Conservation (phyloP, 2,329 filamentous ascomycete genomes). For the Aureobasidium sp. region DNA sequence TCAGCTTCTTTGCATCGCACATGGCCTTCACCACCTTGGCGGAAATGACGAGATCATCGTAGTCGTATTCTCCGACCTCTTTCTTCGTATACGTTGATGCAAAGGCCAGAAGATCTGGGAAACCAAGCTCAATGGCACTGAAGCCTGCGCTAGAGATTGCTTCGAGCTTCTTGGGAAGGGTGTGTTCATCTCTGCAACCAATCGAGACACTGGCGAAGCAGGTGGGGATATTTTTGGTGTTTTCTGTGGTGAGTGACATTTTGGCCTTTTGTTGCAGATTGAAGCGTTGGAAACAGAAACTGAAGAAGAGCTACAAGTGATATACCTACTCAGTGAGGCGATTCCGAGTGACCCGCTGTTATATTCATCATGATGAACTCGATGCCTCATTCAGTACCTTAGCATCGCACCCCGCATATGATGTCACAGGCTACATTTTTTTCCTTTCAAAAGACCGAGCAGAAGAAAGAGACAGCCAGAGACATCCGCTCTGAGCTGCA, state of each 20-base stretch:
- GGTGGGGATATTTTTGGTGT: constrained; percentile 36
- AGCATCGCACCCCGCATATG: neutral
- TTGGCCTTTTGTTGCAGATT: neutral
- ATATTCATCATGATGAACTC: neutral
- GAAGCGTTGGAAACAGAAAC: neutral
- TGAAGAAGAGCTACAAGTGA: neutral
- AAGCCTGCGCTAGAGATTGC: constrained; percentile 60
- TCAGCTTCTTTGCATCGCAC: constrained; percentile 46
- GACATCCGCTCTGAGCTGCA: neutral
- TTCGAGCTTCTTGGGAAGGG: constrained; percentile 51
- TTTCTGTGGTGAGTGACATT: constrained; percentile 29
- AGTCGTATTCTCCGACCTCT: constrained; percentile 50
- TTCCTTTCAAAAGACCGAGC: neutral
- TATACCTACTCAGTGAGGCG: neutral
- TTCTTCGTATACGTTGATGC: constrained; percentile 40
- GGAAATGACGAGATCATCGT: constrained; percentile 47
- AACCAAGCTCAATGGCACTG: constrained; percentile 62
- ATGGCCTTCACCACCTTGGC: constrained; percentile 47
- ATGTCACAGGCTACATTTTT: neutral
- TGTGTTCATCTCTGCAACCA: constrained; percentile 38
- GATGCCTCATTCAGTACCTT: neutral
- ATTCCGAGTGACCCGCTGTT: constrained; percentile 3
- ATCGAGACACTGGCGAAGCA: constrained; percentile 52
- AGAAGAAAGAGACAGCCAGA: neutral
- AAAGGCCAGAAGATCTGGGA: constrained; percentile 62